Base-by-base conservation (phyloP, 2,329 filamentous ascomycete genomes). In the Fusarium torreyae region DNA sequence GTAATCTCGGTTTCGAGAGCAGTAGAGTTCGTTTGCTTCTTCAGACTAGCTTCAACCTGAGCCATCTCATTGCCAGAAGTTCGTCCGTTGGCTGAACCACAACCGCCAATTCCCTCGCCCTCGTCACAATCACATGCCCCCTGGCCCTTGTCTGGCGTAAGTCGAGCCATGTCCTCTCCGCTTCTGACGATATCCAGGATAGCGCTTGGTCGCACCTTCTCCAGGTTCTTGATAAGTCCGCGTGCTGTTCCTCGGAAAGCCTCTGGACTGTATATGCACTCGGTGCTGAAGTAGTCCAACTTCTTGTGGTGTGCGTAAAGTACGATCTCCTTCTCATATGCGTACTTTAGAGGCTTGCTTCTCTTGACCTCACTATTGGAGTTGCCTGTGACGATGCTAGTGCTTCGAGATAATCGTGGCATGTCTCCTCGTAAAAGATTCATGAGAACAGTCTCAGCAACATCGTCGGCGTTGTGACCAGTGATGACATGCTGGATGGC, bases 251-350 rank as follows among this genome's bases (percentile, higher is more conserved):
- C 96, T 62, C 96, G 88, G 77, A 99, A 99, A 3, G 96, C 96
- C 80, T 99, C 96, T 0, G 96, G 96, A 55, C 94, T 97, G 83
- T 99, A 99, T 64, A 99, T 94, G 84, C 96, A 99, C 81, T 99
- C 96, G 0, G 96, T 99, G 75, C 91, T 97, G 81, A 99, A 99
- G 81, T 99, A 99, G 78, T 98, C 94, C 68, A 99, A 85, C 79
- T 94, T 94, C 81, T 96, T 97, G 83, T 99, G 94, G 77, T 98
- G 93, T 7, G 96, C 96, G 77, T 99, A 99, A 7, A 99, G 86
- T 18, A 99, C 96, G 71, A 99, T 99, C 78, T 99, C 96, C 82
- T 99, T 99, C 78, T 99, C 96, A 77, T 98, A 99, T 2, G 95
- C 94, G 78, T 98, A 99, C 80, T 99, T 98, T 45, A 99, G 86